These are phyloP conservation scores for Botryotinia calthae DNA, from an alignment of 2,329 filamentous ascomycete genomes.

Conservation along the genomic window DNA sequence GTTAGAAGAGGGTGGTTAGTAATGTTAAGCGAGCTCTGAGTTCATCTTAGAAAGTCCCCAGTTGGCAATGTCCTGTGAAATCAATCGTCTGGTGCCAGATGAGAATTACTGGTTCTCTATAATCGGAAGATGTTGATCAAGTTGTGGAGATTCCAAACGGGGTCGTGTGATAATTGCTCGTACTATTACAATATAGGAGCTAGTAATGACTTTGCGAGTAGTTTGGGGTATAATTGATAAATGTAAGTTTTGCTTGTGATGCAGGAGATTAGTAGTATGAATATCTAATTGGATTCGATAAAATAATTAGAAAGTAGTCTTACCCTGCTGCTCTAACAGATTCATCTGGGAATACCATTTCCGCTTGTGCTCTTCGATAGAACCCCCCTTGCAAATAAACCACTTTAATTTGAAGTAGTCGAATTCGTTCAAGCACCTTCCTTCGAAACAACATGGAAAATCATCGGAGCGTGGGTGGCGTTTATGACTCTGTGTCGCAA, in stretches of 20 bases:
- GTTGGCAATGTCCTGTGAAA: neutral
- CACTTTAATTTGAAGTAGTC: neutral
- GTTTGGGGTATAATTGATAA: neutral
- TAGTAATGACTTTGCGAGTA: neutral
- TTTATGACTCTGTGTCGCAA: neutral
- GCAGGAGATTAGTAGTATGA: neutral
- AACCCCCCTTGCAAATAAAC: accelerated
- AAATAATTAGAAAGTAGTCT: neutral
- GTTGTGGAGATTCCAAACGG: neutral
- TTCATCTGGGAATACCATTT: neutral
- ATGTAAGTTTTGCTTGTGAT: neutral
- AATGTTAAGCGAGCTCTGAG: neutral
- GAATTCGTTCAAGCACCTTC: neutral
- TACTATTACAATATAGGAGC: neutral
- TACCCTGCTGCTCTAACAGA: neutral
- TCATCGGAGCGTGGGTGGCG: neutral
- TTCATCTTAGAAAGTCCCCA: neutral
- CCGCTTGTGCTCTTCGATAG: neutral
- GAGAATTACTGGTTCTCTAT: neutral
- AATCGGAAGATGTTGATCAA: neutral
- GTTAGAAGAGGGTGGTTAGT: too few species aligned
- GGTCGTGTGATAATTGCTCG: neutral
- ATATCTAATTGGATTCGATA: neutral
- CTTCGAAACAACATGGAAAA: neutral
- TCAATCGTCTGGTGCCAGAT: too few species aligned